Conservation (phyloP, 2,329 filamentous ascomycete species). For the Leptographium lundbergii region DNA sequence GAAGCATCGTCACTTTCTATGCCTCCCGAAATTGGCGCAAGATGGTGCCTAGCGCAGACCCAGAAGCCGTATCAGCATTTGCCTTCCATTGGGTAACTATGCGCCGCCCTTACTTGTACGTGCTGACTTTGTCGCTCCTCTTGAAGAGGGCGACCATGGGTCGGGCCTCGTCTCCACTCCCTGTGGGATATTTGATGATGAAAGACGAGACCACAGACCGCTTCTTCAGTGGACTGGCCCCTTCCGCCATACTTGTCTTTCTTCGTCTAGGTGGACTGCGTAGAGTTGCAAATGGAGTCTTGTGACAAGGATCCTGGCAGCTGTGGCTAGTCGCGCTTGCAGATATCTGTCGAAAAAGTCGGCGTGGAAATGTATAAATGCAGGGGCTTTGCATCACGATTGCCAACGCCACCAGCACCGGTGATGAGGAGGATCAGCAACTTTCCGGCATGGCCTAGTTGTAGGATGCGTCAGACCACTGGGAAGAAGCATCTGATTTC, state of each 20-base stretch:
- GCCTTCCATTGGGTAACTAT: background rate
- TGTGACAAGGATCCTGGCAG: background rate
- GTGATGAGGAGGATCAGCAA: background rate
- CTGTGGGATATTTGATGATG: conserved; percentile 31
- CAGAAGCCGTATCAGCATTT: conserved; percentile 2
- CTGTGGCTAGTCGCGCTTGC: background rate
- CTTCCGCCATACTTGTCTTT: background rate
- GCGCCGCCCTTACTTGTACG: conserved; percentile 38
- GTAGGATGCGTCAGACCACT: background rate
- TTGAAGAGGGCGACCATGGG: conserved; percentile 48
- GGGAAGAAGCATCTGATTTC: background rate
- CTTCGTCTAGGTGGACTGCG: background rate
- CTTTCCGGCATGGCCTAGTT: background rate
- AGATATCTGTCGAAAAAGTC: background rate
- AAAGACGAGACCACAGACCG: conserved; percentile 36
- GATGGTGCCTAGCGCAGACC: conserved; percentile 33
- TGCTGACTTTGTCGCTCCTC: conserved; percentile 44
- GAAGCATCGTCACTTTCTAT: conserved; percentile 40
- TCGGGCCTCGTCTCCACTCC: conserved; percentile 18
- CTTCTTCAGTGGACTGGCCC: conserved; percentile 14
- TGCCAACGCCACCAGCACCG: background rate
- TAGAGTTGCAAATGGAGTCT: background rate
- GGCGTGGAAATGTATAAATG: background rate
- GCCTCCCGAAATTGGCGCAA: conserved; percentile 49
- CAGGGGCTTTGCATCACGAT: background rate